phyloP scores from a whole-genome alignment of 257 asterid species.

The Schizonepeta tenuifolia region DNA sequence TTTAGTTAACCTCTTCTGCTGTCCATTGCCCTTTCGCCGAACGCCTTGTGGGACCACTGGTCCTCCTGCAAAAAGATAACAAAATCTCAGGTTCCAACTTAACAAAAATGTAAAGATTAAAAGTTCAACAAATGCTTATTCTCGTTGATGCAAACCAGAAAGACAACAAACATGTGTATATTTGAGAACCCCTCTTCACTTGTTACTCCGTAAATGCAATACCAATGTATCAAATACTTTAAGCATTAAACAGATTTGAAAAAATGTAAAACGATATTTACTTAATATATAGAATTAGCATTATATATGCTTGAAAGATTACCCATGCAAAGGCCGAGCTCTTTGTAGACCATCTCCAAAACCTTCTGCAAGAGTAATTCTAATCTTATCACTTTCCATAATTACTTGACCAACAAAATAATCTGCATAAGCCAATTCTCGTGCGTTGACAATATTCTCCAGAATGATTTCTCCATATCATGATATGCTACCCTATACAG shows the following conservation, averaged over 20 bases:
- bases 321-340: slow-evolving; percentile 78
- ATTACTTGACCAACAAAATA: slow-evolving; percentile 44
- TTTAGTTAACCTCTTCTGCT: slow-evolving; percentile 75
- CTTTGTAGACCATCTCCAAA: slow-evolving; percentile 50
- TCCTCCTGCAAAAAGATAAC: slow-evolving; percentile 59
- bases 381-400: slow-evolving; percentile 78
- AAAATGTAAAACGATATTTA: not conserved
- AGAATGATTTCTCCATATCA: slow-evolving; percentile 65
- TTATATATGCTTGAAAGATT: slow-evolving; percentile 29
- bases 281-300: slow-evolving; percentile 6
- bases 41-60: slow-evolving; percentile 97
- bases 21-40: slow-evolving; percentile 99
- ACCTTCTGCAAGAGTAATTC: slow-evolving; percentile 53
- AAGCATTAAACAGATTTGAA: slow-evolving; percentile 9
- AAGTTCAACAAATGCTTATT: not conserved
- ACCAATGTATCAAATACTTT: not conserved
- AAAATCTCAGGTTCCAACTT: slow-evolving; percentile 24
- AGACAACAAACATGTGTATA: slow-evolving; percentile 21
- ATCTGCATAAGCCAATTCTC: slow-evolving; percentile 54
- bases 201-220: slow-evolving; percentile 2
- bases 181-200: not conserved
- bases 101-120: slow-evolving; percentile 1
- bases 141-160: not conserved
- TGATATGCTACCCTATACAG: slow-evolving; percentile 56
- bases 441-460: slow-evolving; percentile 49